A percentile compares a stretch with the other conserved stretches of the same genome.
Evolutionary conservation across 768 basidiomycete genomes (phyloP).

Genomic region (Hericium erinaceus): DNA sequence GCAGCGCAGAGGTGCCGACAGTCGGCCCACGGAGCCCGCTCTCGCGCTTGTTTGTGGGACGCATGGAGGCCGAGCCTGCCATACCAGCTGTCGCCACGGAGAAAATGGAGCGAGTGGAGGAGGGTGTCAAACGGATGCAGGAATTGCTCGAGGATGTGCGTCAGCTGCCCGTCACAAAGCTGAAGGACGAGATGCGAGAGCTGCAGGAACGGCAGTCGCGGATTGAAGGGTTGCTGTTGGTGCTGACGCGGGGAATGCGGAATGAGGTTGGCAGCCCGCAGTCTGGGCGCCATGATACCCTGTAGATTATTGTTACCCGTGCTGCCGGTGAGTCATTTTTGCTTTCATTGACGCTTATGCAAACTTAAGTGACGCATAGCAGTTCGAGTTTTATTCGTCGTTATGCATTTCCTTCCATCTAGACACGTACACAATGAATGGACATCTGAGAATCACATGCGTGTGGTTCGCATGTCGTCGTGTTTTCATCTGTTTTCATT

Average conservation of each 20-base stretch:
- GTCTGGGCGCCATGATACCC: slow-evolving; percentile 10
- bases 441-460: too few species aligned
- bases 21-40: slow-evolving; percentile 36
- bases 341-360: neutral
- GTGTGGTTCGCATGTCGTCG: too few species aligned
- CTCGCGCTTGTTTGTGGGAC: slow-evolving; percentile 33
- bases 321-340: neutral
- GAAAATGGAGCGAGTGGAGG: slow-evolving; percentile 29
- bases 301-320: neutral
- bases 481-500: too few species aligned
- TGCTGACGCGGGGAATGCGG: slow-evolving; percentile 59
- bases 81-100: slow-evolving; percentile 9
- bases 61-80: slow-evolving; percentile 12
- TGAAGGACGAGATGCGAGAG: slow-evolving; percentile 80
- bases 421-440: too few species aligned
- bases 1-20: slow-evolving; percentile 17
- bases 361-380: too few species aligned
- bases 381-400: too few species aligned
- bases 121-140: slow-evolving; percentile 47
- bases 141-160: slow-evolving; percentile 52
- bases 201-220: slow-evolving; percentile 69
- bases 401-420: too few species aligned
- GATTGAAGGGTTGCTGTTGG: slow-evolving; percentile 63
- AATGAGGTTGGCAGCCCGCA: slow-evolving; percentile 20
- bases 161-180: slow-evolving; percentile 50